Percentiles rank a stretch among this genome's conserved stretches.
Evolutionary conservation across 306 rosid species (phyloP).

Genomic region (Cucumis melo): DNA sequence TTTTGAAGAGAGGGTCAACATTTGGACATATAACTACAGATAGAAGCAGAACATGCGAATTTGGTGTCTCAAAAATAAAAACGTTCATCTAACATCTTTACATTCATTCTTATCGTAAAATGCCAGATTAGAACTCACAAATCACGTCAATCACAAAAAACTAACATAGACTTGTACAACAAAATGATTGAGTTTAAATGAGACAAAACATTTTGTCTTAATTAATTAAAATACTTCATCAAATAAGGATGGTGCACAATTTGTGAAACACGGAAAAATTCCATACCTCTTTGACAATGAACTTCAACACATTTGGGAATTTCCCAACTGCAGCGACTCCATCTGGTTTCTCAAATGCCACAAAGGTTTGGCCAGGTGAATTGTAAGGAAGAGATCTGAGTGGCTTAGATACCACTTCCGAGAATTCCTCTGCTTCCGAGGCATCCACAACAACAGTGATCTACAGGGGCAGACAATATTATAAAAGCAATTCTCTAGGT

Average conservation of each 20-base stretch:
- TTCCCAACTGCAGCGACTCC: conserved; percentile 71
- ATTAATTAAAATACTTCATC: background rate
- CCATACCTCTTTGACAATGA: conserved; percentile 11
- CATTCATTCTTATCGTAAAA: background rate
- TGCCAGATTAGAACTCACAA: background rate
- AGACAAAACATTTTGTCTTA: background rate
- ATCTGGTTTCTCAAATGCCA: conserved; percentile 85
- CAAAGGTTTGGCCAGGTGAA: conserved; percentile 78
- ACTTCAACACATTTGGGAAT: conserved; percentile 55
- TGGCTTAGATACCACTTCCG: conserved; percentile 59
- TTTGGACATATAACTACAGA: background rate
- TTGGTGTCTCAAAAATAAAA: background rate
- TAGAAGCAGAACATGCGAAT: background rate
- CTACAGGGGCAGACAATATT: conserved; percentile 20
- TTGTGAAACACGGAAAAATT: background rate
- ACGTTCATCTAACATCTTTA: background rate
- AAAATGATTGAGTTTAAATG: background rate
- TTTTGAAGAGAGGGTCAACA: background rate
- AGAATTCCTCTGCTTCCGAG: conserved; percentile 82
- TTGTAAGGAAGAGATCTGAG: conserved; percentile 87
- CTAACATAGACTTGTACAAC: background rate
- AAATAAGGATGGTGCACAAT: background rate
- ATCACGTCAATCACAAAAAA: background rate
- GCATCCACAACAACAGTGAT: conserved; percentile 73
- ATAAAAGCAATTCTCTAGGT: conserved; percentile 3